A percentile compares a stretch with the other conserved stretches of the same genome.
Conservation (phyloP, 2,329 filamentous ascomycete species). For the Claviceps maximensis region DNA sequence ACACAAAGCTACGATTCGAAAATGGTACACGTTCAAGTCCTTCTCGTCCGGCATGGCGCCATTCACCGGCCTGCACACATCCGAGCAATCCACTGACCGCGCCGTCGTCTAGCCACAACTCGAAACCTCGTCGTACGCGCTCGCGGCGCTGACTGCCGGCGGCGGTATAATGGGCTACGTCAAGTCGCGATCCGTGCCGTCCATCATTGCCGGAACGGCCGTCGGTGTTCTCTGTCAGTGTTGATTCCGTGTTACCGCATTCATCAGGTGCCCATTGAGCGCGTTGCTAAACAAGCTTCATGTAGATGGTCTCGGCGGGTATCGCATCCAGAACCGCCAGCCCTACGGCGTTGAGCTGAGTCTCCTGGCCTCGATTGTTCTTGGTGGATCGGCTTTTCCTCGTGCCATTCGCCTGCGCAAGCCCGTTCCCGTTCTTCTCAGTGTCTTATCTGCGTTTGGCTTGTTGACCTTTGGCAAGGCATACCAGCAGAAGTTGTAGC, state of each 20-base stretch:
- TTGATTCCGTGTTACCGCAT: not conserved
- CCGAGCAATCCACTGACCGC: not conserved
- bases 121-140: slow-evolving; percentile 55
- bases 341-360: slow-evolving; percentile 78
- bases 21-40: not conserved
- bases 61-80: too few relatives aligned
- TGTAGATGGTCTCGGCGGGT: slow-evolving; percentile 62
- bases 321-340: slow-evolving; percentile 61
- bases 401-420: slow-evolving; percentile 74
- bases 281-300: not conserved
- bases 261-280: not conserved
- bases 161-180: slow-evolving; percentile 82
- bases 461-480: slow-evolving; percentile 68
- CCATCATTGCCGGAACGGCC: slow-evolving; percentile 68
- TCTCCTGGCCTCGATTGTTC: slow-evolving; percentile 73
- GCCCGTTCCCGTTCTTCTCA: slow-evolving; percentile 70
- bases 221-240: slow-evolving; percentile 57
- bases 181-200: slow-evolving; percentile 74
- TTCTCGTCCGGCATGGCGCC: too few relatives aligned
- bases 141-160: slow-evolving; percentile 70
- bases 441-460: slow-evolving; percentile 66
- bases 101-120: slow-evolving; percentile 11
- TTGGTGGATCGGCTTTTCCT: slow-evolving; percentile 75
- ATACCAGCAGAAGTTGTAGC: slow-evolving; percentile 30
- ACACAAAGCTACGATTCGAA: too few relatives aligned